phyloP scores from a whole-genome alignment of 768 basidiomycete species.

The Hericium erinaceus region DNA sequence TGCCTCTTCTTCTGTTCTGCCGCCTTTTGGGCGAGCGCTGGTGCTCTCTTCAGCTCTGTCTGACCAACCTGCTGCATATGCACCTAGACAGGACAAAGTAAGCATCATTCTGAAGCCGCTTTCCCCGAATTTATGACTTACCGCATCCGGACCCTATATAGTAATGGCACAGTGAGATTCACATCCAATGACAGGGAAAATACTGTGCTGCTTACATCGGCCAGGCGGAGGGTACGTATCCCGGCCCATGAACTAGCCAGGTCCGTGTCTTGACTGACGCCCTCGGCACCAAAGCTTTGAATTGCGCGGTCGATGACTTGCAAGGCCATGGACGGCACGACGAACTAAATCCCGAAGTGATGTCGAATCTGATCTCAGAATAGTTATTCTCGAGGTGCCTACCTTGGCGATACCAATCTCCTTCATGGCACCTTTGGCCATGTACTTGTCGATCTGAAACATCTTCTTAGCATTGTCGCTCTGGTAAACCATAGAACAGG shows the following conservation, averaged over 20 bases:
- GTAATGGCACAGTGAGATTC: neutral
- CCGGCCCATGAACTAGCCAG: conserved; percentile 73
- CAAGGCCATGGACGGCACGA: conserved; percentile 87
- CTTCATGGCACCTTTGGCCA: conserved; percentile 91
- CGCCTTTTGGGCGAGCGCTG: conserved; percentile 43
- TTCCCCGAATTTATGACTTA: conserved; percentile 22
- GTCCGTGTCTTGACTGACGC: conserved; percentile 81
- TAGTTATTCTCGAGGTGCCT: conserved; percentile 3
- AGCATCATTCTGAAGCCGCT: neutral
- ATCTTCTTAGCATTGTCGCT: neutral
- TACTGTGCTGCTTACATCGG: conserved; percentile 49
- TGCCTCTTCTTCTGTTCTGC: conserved; percentile 54
- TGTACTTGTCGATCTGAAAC: conserved; percentile 75
- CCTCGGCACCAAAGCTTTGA: conserved; percentile 95
- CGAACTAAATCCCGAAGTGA: conserved; percentile 47
- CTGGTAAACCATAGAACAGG: neutral
- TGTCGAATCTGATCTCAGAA: neutral
- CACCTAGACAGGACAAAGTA: conserved; percentile 38
- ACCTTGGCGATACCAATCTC: conserved; percentile 98
- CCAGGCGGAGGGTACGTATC: conserved; percentile 79
- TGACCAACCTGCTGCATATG: conserved; percentile 95
- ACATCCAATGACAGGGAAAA: neutral
- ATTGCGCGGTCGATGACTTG: conserved; percentile 91
- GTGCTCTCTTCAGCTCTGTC: conserved; percentile 75
- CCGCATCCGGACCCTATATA: conserved; percentile 69